phyloP scores from a whole-genome alignment of 352 stramenopile species.

The Phytophthora tubulina region DNA sequence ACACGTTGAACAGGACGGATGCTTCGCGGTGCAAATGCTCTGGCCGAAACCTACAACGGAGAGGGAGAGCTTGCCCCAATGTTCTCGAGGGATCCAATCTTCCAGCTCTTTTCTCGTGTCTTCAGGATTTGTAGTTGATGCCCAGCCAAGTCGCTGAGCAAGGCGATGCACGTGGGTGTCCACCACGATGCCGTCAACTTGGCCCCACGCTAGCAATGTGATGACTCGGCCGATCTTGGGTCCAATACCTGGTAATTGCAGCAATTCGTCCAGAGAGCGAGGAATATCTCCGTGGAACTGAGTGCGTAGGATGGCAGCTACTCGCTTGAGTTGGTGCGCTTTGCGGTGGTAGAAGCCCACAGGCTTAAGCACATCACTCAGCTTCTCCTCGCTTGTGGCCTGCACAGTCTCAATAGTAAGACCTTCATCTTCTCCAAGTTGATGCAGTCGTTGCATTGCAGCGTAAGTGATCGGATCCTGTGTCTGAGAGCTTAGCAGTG shows the following conservation, averaged over 20 bases:
- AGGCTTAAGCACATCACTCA: constrained; percentile 65
- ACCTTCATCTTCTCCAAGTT: constrained; percentile 43
- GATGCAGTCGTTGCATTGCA: constrained; percentile 77
- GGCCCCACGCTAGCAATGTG: constrained; percentile 66
- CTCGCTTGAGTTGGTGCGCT: constrained; percentile 65
- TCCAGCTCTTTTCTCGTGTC: constrained; percentile 65
- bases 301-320: constrained; percentile 53
- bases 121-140: constrained; percentile 39
- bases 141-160: constrained; percentile 69
- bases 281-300: constrained; percentile 64
- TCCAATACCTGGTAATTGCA: constrained; percentile 68
- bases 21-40: constrained; percentile 60
- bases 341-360: constrained; percentile 84
- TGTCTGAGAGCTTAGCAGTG: constrained; percentile 80
- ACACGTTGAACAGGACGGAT: constrained; percentile 67
- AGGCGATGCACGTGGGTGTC: constrained; percentile 86
- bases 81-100: constrained; percentile 66
- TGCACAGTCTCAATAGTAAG: constrained; percentile 62
- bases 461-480: constrained; percentile 73
- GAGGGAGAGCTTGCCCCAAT: constrained; percentile 71
- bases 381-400: constrained; percentile 33
- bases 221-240: constrained; percentile 82
- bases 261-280: constrained; percentile 48
- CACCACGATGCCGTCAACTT: constrained; percentile 76
- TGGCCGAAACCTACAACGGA: constrained; percentile 84